A percentile compares a stretch with the other conserved stretches of the same genome.
phyloP scores from a whole-genome alignment of 768 basidiomycete species.

The Inosperma sp. region DNA sequence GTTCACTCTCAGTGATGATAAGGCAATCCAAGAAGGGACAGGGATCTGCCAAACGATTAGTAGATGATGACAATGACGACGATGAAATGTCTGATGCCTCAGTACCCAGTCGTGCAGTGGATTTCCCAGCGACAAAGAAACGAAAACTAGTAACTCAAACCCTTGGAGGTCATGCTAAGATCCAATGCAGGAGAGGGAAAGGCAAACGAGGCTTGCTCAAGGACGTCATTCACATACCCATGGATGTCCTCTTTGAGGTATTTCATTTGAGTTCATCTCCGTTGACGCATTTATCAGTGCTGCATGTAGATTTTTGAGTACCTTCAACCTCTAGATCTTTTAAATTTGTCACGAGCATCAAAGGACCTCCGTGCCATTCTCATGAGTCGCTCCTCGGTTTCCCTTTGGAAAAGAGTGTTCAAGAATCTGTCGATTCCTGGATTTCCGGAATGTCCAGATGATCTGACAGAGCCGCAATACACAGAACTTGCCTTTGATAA shows the following conservation, averaged over 20 bases:
- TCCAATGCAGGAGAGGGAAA: conserved; percentile 11
- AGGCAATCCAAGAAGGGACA: no score
- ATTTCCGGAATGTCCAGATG: conserved; percentile 40
- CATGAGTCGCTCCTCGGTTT: conserved; percentile 36
- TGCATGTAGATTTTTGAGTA: conserved; percentile 37
- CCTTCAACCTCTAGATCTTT: conserved; percentile 41
- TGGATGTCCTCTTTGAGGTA: conserved; percentile 29
- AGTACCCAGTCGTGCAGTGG: no score
- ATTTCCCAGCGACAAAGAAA: conserved; percentile 5
- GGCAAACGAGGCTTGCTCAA: conserved; percentile 23
- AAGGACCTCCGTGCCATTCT: conserved; percentile 40
- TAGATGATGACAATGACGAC: no score
- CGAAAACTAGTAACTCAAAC: background rate
- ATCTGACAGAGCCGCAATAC: conserved; percentile 43
- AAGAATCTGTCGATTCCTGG: conserved; percentile 28
- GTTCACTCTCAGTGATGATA: no score
- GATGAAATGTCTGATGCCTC: no score
- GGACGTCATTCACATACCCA: conserved; percentile 22
- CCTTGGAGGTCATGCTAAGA: background rate
- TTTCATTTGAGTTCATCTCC: background rate
- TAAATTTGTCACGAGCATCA: conserved; percentile 41
- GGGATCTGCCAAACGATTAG: no score
- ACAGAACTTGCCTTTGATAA: conserved; percentile 41
- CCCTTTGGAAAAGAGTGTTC: conserved; percentile 40
- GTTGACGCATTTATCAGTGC: background rate